phyloP scores from a whole-genome alignment of 768 basidiomycete species.

The Aureoboletus auriporus region DNA sequence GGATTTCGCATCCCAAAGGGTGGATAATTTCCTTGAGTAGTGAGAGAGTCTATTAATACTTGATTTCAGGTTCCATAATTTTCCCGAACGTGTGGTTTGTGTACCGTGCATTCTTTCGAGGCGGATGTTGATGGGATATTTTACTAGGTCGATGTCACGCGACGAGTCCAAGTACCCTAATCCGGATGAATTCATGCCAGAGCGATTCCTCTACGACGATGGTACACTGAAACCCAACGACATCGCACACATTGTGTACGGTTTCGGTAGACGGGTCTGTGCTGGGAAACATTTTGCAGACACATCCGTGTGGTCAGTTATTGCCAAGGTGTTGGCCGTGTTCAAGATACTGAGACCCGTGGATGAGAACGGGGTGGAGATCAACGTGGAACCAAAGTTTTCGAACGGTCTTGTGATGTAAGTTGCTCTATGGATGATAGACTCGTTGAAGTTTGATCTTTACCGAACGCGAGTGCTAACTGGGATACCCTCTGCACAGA shows the following conservation, averaged over 20 bases:
- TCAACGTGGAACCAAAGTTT: conserved; percentile 8
- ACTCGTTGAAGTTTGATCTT: not conserved
- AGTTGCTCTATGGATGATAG: not conserved
- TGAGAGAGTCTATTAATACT: not conserved
- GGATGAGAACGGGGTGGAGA: conserved; percentile 10
- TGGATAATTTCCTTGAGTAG: conserved; percentile 33
- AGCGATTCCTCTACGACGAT: too few species aligned
- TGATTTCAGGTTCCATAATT: conserved; percentile 1
- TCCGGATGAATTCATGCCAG: conserved; percentile 25
- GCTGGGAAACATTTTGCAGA: conserved; percentile 5
- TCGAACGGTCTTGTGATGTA: conserved; percentile 1
- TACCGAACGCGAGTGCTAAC: too few species aligned
- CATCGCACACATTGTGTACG: conserved; percentile 23
- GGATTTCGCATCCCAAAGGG: conserved; percentile 27
- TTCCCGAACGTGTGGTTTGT: conserved; percentile 11
- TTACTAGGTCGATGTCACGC: too few species aligned
- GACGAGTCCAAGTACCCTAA: conserved; percentile 29
- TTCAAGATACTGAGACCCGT: conserved; percentile 1
- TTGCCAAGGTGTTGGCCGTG: too few species aligned
- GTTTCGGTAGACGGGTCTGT: conserved; percentile 25
- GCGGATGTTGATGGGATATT: not conserved
- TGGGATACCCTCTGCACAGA: not conserved
- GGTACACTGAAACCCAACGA: too few species aligned
- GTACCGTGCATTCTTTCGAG: not conserved
- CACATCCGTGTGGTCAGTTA: too few species aligned